A percentile compares a stretch with the other conserved stretches of the same genome.
These are phyloP conservation scores for Neofusicoccum kwambonambiense DNA, from an alignment of 2,329 filamentous ascomycete species.

Conservation along the genomic window DNA sequence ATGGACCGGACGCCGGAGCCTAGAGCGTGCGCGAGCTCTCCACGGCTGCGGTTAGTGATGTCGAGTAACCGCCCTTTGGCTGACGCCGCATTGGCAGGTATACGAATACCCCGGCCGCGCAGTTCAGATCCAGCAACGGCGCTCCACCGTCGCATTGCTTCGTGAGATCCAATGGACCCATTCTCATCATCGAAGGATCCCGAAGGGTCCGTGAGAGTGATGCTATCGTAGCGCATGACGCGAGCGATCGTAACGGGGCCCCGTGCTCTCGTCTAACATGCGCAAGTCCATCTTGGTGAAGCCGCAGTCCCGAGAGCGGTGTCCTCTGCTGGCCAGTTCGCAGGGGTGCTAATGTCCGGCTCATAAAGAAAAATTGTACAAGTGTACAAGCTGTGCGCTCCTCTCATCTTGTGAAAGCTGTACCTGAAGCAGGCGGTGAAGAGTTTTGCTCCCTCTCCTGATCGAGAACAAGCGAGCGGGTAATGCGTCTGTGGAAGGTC, in stretches of 20 bases:
- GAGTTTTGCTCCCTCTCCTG: neutral
- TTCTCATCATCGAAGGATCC: constrained; percentile 1
- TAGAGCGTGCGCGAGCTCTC: neutral
- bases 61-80: neutral
- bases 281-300: neutral
- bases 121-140: neutral
- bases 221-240: constrained; percentile 6
- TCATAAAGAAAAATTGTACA: neutral
- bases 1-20: neutral
- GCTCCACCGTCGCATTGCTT: neutral
- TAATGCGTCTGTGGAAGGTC: constrained; percentile 6
- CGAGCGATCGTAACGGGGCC: neutral
- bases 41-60: neutral
- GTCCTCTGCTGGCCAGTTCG: neutral
- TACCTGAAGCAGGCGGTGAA: constrained; percentile 15
- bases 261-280: constrained; percentile 10
- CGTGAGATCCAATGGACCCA: neutral
- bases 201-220: constrained; percentile 7
- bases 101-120: neutral
- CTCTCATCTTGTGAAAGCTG: constrained; percentile 15
- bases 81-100: neutral
- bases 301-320: neutral
- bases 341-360: constrained; percentile 9
- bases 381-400: neutral
- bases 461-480: neutral